These are phyloP conservation scores for Curvularia verruculosa DNA, from an alignment of 2,329 filamentous ascomycete genomes.

Conservation along the genomic window DNA sequence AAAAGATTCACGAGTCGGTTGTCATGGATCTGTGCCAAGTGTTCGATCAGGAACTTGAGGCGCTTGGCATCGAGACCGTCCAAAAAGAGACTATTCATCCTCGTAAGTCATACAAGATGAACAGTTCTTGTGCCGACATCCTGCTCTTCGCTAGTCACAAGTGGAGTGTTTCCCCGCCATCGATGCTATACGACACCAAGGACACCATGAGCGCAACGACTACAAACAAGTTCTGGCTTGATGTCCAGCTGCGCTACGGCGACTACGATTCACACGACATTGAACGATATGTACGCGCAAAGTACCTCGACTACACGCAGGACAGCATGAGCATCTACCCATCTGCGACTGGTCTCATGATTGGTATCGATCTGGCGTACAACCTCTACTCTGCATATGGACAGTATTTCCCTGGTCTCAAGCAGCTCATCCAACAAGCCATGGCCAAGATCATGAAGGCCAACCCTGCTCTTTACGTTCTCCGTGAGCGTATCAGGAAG, in stretches of 20 bases:
- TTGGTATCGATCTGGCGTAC: slow-evolving; percentile 96
- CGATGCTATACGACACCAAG: slow-evolving; percentile 93
- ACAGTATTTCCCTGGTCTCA: slow-evolving; percentile 97
- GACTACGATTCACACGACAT: slow-evolving; percentile 99
- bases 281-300: slow-evolving; percentile 94
- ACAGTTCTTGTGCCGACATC: slow-evolving; percentile 97
- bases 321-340: slow-evolving; percentile 99
- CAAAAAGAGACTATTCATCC: slow-evolving; percentile 99
- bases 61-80: slow-evolving; percentile 93
- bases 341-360: slow-evolving; percentile 95
- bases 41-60: slow-evolving; percentile 95
- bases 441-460: slow-evolving; percentile 99
- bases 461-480: slow-evolving; percentile 92
- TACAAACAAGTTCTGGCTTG: slow-evolving; percentile 99
- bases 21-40: slow-evolving; percentile 99
- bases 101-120: slow-evolving; percentile 99
- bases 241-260: slow-evolving; percentile 94
- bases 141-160: slow-evolving; percentile 96
- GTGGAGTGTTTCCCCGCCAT: slow-evolving; percentile 96
- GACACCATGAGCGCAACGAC: slow-evolving; percentile 92
- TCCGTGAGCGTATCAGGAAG: slow-evolving; percentile 97
- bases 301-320: slow-evolving; percentile 98
- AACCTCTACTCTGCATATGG: slow-evolving; percentile 98
- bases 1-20: slow-evolving; percentile 98
- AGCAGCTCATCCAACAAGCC: slow-evolving; percentile 92